Percentiles rank a stretch among this genome's conserved stretches.
Evolutionary conservation across 176 grass and related monocot genomes (phyloP).

Genomic region (Cenchrus fungigraminus): DNA sequence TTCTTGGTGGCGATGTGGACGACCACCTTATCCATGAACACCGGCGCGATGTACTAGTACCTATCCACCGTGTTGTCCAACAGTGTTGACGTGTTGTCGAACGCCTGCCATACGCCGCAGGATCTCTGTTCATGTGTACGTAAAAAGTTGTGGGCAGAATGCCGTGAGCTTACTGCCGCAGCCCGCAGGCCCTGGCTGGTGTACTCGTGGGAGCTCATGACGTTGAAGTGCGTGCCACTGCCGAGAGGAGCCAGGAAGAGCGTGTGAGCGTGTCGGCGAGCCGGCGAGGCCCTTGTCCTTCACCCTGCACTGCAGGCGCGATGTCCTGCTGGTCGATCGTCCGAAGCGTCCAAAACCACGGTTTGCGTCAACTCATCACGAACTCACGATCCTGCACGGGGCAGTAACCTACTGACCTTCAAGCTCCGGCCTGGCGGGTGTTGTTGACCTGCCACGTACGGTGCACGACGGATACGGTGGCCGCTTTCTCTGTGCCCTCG

Average conservation of each 20-base stretch:
- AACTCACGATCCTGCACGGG: constrained; percentile 17
- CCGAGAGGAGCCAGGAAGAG: constrained; percentile 81
- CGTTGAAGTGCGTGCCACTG: constrained; percentile 70
- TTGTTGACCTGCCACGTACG: constrained; percentile 36
- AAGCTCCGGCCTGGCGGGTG: background rate
- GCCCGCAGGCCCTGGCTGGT: constrained; percentile 70
- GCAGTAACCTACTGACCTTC: background rate
- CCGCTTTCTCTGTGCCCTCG: constrained; percentile 37
- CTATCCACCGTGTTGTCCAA: constrained; percentile 27
- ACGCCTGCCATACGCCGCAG: background rate
- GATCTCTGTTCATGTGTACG: background rate
- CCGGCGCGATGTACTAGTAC: constrained; percentile 62
- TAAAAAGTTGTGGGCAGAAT: background rate
- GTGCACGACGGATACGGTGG: constrained; percentile 30
- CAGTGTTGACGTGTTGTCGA: constrained; percentile 55
- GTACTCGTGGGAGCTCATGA: constrained; percentile 82
- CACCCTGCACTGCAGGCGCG: constrained; percentile 44
- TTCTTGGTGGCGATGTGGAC: constrained; percentile 82
- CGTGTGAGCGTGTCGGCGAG: constrained; percentile 1
- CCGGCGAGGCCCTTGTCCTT: constrained; percentile 57
- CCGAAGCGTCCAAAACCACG: constrained; percentile 57
- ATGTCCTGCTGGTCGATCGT: constrained; percentile 90
- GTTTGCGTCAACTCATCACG: constrained; percentile 47
- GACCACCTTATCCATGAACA: constrained; percentile 91
- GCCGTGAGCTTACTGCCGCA: constrained; percentile 26